Percentiles rank a stretch among this genome's conserved stretches.
Evolutionary conservation across 129 eudicot genomes (phyloP).

Genomic region (Pseudognaphalium luteoalbum): DNA sequence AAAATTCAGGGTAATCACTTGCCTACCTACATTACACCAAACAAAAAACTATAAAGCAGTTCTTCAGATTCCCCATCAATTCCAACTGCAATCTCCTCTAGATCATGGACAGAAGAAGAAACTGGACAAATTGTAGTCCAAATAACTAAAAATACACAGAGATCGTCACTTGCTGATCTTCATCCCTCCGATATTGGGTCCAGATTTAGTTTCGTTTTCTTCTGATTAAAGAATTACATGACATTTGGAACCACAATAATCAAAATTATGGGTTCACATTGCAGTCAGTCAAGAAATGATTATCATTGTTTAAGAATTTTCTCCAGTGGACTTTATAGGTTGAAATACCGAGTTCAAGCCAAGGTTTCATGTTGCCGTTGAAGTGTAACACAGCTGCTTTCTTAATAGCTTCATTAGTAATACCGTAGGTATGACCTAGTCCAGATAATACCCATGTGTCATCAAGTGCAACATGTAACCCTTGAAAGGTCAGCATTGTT

Average conservation of each 20-base stretch:
- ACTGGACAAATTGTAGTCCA: conserved; percentile 33
- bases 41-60: conserved; percentile 28
- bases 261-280: conserved; percentile 62
- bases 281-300: conserved; percentile 78
- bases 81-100: conserved; percentile 21
- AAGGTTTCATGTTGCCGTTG: conserved; percentile 98
- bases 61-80: conserved; percentile 14
- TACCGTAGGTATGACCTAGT: conserved; percentile 76
- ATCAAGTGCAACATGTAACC: conserved; percentile 62
- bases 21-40: conserved; percentile 35
- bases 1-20: conserved; percentile 21
- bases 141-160: conserved; percentile 32
- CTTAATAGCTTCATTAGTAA: conserved; percentile 43
- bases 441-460: conserved; percentile 77
- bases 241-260: not conserved
- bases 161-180: conserved; percentile 27
- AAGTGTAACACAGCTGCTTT: conserved; percentile 82
- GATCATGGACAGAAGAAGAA: conserved; percentile 27
- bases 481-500: conserved; percentile 68
- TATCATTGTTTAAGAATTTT: conserved; percentile 55
- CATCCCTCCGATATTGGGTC: not conserved
- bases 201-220: conserved; percentile 16
- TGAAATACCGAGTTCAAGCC: conserved; percentile 92
- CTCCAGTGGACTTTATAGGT: conserved; percentile 63
- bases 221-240: conserved; percentile 14